phyloP scores from a whole-genome alignment of 129 eudicot genomes.

The Artemisia tridentata region DNA sequence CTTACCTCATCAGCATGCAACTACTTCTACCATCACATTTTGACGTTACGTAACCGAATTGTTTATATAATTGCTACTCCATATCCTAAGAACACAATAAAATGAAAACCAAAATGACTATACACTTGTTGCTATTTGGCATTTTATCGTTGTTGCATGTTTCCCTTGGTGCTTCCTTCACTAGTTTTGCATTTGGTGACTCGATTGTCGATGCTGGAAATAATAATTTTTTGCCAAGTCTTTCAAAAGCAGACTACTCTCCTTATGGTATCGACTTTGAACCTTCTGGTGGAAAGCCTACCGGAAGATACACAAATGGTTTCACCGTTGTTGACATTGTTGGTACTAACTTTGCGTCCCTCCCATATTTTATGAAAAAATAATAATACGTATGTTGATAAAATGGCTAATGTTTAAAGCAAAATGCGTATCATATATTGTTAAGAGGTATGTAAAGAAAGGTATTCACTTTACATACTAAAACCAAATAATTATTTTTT shows the following conservation, averaged over 20 bases:
- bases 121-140: conserved; percentile 1
- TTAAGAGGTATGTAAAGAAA: too few relatives aligned
- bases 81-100: background rate
- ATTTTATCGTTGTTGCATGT: conserved; percentile 20
- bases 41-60: conserved; percentile 1
- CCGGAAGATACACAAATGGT: conserved; percentile 76
- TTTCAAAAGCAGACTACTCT: conserved; percentile 65
- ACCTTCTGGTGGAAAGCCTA: conserved; percentile 60
- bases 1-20: conserved; percentile 13
- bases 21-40: conserved; percentile 4
- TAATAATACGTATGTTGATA: background rate
- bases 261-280: conserved; percentile 68
- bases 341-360: conserved; percentile 33
- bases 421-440: too few relatives aligned
- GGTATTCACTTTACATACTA: too few relatives aligned
- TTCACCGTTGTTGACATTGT: conserved; percentile 59
- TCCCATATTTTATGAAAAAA: background rate
- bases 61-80: conserved; percentile 7
- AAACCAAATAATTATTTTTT: background rate
- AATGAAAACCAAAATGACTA: conserved; percentile 12
- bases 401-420: too few relatives aligned
- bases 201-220: conserved; percentile 67
- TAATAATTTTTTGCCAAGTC: conserved; percentile 52
- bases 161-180: conserved; percentile 28
- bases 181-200: conserved; percentile 59